Evolutionary conservation across 2,329 filamentous ascomycete species (phyloP).

Genomic region (Colletotrichum sp.): DNA sequence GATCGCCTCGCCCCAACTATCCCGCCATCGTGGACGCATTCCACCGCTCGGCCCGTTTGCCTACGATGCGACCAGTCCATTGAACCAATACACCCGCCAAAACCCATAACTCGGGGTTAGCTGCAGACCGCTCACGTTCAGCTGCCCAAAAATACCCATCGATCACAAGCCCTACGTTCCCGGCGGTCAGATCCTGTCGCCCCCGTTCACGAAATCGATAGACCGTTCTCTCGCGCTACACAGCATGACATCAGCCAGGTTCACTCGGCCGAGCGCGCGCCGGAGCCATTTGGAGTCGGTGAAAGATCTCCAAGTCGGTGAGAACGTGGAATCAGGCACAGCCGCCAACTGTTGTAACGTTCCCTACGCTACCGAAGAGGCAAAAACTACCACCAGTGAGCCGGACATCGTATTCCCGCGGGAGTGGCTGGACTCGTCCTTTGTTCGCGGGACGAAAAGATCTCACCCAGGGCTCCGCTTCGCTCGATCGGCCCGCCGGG

Average conservation of each 20-base stretch:
- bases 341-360: slow-evolving; percentile 5
- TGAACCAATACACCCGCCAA: background rate
- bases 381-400: background rate
- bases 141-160: background rate
- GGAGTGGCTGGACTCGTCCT: background rate
- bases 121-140: background rate
- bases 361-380: background rate
- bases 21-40: background rate
- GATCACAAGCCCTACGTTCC: background rate
- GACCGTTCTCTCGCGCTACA: background rate
- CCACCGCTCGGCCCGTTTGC: background rate
- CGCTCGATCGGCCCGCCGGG: background rate
- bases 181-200: background rate
- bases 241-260: background rate
- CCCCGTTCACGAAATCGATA: background rate
- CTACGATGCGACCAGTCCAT: background rate
- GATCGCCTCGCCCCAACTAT: background rate
- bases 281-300: background rate
- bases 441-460: background rate
- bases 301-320: background rate
- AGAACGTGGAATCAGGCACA: background rate
- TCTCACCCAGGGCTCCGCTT: background rate
- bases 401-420: background rate
- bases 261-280: background rate
- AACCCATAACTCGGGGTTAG: background rate